A percentile compares a stretch with the other conserved stretches of the same genome.
Conservation (phyloP, 2,329 filamentous ascomycete species). For the Biscogniauxia sp. region DNA sequence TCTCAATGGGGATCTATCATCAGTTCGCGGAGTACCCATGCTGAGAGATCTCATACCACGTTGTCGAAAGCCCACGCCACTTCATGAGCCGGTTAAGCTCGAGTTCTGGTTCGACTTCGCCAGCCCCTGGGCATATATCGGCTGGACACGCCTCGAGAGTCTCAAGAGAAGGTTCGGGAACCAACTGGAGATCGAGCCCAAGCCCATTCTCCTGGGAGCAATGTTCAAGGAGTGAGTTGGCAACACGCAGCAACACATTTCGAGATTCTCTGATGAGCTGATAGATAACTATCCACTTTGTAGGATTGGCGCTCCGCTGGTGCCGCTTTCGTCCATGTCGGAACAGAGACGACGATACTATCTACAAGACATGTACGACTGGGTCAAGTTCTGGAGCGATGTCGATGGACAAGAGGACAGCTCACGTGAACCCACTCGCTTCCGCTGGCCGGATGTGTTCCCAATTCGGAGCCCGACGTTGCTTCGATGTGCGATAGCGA, state of each 20-base stretch:
- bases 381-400: slow-evolving; percentile 5
- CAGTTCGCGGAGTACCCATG: background rate
- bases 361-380: slow-evolving; percentile 7
- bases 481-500: slow-evolving; percentile 7
- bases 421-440: background rate
- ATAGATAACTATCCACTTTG: background rate
- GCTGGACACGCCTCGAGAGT: slow-evolving; percentile 5
- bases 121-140: slow-evolving; percentile 13
- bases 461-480: slow-evolving; percentile 9
- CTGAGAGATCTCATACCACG: slow-evolving; percentile 6
- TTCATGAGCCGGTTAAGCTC: slow-evolving; percentile 2
- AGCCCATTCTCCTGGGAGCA: slow-evolving; percentile 9
- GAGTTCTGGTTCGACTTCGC: slow-evolving; percentile 14
- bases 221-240: slow-evolving; percentile 8
- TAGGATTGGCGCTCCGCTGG: slow-evolving; percentile 8
- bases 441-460: slow-evolving; percentile 8
- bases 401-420: slow-evolving; percentile 8
- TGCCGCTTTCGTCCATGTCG: slow-evolving; percentile 5
- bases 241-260: background rate
- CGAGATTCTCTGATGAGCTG: background rate
- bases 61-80: slow-evolving; percentile 1
- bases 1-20: background rate
- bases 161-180: slow-evolving; percentile 4
- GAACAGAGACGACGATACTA: slow-evolving; percentile 6
- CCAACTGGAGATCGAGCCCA: slow-evolving; percentile 6